phyloP scores from a whole-genome alignment of 345 rosid species.

The Gossypium longicalyx region DNA sequence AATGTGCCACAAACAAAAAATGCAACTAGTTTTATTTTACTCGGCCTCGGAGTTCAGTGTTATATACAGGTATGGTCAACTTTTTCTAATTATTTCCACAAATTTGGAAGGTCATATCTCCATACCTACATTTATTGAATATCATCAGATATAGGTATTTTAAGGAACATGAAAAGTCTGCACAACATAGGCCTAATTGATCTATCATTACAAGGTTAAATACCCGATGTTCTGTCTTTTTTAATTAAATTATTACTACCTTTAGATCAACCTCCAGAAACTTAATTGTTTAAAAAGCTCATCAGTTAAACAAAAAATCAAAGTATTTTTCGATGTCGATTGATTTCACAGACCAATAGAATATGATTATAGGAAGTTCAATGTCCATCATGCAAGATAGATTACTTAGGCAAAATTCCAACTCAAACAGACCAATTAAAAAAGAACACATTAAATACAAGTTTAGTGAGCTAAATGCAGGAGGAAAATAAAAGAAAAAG shows the following conservation, averaged over 20 bases:
- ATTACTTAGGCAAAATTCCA: neutral
- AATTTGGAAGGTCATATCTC: neutral
- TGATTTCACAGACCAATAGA: neutral
- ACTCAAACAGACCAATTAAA: neutral
- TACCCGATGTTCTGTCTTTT: neutral
- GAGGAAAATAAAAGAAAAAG: neutral
- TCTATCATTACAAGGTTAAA: neutral
- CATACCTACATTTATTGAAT: neutral
- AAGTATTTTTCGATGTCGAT: neutral
- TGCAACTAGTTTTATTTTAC: conserved; percentile 2
- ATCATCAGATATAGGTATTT: neutral
- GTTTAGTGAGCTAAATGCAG: neutral
- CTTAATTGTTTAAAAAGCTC: neutral
- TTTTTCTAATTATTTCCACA: neutral
- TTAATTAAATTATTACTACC: neutral
- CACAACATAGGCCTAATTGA: neutral
- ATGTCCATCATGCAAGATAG: neutral
- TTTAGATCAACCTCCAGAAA: neutral
- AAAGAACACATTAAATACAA: neutral
- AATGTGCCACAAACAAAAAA: neutral
- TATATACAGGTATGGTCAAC: neutral
- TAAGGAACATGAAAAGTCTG: neutral
- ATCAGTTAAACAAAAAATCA: neutral
- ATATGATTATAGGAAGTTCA: neutral
- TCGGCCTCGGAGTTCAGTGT: neutral